These are phyloP conservation scores for Fonsecaea monophora DNA, from an alignment of 2,329 filamentous ascomycete genomes.

Conservation along the genomic window DNA sequence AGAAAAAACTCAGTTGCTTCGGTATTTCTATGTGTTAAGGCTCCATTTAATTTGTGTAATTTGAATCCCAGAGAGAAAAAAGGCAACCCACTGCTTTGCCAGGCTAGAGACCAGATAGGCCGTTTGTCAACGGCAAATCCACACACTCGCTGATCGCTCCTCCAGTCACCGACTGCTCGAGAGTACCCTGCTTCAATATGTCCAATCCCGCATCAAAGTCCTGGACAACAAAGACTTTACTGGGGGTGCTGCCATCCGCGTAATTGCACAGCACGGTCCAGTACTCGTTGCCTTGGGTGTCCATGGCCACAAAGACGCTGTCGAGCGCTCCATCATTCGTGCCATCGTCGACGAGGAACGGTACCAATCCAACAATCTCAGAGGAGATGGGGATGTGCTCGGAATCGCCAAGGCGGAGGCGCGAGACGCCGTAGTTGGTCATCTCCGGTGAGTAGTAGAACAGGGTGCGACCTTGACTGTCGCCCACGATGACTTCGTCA, in stretches of 20 bases:
- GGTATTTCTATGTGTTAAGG: too few species aligned
- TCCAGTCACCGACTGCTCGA: neutral
- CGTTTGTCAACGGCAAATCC: neutral
- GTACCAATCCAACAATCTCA: neutral
- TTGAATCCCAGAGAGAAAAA: neutral
- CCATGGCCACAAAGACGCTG: neutral
- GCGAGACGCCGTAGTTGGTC: neutral
- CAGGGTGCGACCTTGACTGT: neutral
- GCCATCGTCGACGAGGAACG: neutral
- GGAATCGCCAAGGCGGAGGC: neutral
- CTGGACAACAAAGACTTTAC: neutral
- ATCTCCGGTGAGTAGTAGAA: neutral
- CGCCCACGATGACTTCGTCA: neutral
- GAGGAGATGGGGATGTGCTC: slow-evolving; percentile 1
- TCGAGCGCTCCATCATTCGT: neutral
- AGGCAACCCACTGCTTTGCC: neutral
- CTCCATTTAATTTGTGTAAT: neutral
- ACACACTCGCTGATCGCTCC: neutral
- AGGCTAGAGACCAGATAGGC: neutral
- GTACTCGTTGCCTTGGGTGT: slow-evolving; percentile 2
- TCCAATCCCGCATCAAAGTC: neutral
- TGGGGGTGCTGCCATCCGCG: neutral
- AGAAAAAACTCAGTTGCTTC: too few species aligned
- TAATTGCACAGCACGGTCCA: neutral
- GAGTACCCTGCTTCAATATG: neutral